Conservation (phyloP, 495 filamentous ascomycete genomes). For the Neurospora intermedia region DNA sequence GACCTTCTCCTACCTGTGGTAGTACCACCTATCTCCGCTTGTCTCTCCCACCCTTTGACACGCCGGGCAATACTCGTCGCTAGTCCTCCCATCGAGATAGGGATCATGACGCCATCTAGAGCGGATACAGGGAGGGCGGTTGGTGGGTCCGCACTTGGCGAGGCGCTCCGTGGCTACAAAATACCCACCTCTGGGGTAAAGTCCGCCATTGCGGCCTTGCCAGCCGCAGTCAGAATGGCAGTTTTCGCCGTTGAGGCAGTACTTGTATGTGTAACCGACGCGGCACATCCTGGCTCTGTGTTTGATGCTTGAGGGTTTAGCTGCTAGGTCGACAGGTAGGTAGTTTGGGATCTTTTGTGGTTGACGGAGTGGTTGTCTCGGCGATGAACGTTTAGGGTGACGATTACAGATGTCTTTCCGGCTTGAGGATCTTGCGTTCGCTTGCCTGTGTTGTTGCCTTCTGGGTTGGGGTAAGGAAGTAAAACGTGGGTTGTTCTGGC, state of each 20-base stretch:
- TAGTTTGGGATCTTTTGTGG: not conserved
- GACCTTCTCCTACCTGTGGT: not conserved
- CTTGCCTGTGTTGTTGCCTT: not conserved
- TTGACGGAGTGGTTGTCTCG: not conserved
- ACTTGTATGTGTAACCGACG: not conserved
- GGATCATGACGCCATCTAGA: not conserved
- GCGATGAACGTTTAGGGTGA: not conserved
- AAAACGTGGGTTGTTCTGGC: not conserved
- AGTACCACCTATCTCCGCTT: not conserved
- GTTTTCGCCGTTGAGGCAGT: not conserved
- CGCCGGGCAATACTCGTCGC: not conserved
- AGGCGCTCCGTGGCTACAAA: not conserved
- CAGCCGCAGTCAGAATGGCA: not conserved
- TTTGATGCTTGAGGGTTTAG: not conserved
- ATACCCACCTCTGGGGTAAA: not conserved
- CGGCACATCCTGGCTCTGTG: not conserved
- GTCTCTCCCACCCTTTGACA: not conserved
- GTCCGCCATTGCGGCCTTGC: not conserved
- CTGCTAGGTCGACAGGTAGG: not conserved
- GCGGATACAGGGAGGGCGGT: not conserved
- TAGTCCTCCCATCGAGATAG: not conserved
- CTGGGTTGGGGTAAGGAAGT: not conserved
- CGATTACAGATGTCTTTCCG: not conserved
- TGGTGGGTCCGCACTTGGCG: not conserved
- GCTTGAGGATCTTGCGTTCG: not conserved